Percentiles rank a stretch among this genome's conserved stretches.
phyloP scores from a whole-genome alignment of 1,139 yeast species.

The Suhomyces terraborum region DNA sequence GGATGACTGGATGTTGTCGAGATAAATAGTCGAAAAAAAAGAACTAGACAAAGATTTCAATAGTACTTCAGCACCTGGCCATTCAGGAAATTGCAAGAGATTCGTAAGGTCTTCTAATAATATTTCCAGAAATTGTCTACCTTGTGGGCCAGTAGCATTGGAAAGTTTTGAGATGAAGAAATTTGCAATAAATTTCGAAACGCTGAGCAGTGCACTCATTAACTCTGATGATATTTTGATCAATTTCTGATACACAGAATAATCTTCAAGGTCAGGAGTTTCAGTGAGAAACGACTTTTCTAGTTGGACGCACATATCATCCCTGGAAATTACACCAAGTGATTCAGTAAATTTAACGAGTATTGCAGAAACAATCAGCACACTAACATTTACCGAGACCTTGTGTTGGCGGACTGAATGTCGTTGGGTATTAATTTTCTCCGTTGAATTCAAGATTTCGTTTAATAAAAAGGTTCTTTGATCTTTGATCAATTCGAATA shows the following conservation, averaged over 20 bases:
- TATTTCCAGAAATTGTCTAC: constrained; percentile 47
- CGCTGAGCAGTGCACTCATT: not conserved
- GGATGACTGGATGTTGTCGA: constrained; percentile 33
- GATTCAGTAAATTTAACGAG: constrained; percentile 47
- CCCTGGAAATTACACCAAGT: constrained; percentile 22
- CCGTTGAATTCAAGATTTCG: constrained; percentile 58
- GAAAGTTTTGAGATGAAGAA: constrained; percentile 41
- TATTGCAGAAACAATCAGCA: constrained; percentile 52
- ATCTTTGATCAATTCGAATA: constrained; percentile 47
- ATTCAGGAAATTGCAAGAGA: constrained; percentile 56
- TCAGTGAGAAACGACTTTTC: too few relatives aligned
- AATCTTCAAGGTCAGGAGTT: too few relatives aligned
- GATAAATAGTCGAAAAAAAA: constrained; percentile 38
- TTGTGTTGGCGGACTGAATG: constrained; percentile 44
- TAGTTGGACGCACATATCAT: too few relatives aligned
- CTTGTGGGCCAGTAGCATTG: constrained; percentile 38
- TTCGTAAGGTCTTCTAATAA: constrained; percentile 57
- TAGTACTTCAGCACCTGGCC: constrained; percentile 58
- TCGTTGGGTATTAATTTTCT: constrained; percentile 48
- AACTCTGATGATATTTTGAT: not conserved
- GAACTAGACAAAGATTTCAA: constrained; percentile 45
- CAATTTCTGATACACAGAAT: not conserved
- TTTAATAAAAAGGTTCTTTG: constrained; percentile 62
- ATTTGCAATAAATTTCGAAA: constrained; percentile 39
- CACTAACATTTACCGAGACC: constrained; percentile 44